Evolutionary conservation across 805 yeast species (phyloP).

Genomic region (Candida nanaspora): DNA sequence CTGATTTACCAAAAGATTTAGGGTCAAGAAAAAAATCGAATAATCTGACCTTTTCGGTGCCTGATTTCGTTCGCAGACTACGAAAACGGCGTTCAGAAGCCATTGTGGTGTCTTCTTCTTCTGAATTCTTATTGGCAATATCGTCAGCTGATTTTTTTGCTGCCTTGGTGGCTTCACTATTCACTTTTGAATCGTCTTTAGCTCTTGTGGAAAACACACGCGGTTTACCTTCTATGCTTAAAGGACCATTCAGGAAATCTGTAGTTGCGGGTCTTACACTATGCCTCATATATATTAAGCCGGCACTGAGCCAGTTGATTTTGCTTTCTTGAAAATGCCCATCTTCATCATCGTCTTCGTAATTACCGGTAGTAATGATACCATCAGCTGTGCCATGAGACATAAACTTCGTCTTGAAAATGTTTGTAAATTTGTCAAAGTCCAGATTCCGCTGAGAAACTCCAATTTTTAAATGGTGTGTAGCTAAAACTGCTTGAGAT

Average conservation of each 20-base stretch:
- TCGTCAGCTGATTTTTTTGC: conserved; percentile 46
- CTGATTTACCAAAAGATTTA: conserved; percentile 62
- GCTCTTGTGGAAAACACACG: conserved; percentile 25
- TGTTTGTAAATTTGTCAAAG: conserved; percentile 37
- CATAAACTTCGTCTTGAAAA: conserved; percentile 31
- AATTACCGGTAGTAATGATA: conserved; percentile 14
- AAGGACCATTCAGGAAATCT: conserved; percentile 67
- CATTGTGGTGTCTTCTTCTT: conserved; percentile 50
- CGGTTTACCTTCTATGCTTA: conserved; percentile 51
- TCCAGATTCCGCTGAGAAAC: conserved; percentile 44
- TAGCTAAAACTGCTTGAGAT: conserved; percentile 56
- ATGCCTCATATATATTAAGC: conserved; percentile 39
- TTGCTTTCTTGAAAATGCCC: conserved; percentile 8
- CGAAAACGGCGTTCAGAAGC: conserved; percentile 50
- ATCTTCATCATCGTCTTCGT: conserved; percentile 10
- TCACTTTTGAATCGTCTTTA: conserved; percentile 35
- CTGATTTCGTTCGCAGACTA: conserved; percentile 25
- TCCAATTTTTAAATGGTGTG: conserved; percentile 54
- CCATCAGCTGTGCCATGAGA: conserved; percentile 18
- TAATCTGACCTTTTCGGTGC: conserved; percentile 40
- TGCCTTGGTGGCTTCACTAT: conserved; percentile 44
- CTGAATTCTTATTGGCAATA: conserved; percentile 40
- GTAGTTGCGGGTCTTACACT: conserved; percentile 41
- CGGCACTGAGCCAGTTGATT: conserved; percentile 55
- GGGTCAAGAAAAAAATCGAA: conserved; percentile 72